phyloP scores from a whole-genome alignment of 2,329 filamentous ascomycete genomes.

The Colletotrichum sp. region DNA sequence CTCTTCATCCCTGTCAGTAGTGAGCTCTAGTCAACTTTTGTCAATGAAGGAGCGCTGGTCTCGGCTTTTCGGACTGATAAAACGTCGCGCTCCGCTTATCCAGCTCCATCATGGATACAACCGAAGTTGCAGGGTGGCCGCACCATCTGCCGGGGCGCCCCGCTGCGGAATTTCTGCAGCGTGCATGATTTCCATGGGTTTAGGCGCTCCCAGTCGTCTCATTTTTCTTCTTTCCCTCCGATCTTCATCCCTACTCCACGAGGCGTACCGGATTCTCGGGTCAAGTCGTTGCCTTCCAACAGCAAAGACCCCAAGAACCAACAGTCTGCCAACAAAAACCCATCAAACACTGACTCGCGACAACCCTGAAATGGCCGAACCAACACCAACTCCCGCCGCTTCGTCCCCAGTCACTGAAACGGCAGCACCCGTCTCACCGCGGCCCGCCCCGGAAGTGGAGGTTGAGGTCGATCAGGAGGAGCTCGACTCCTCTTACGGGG shows the following conservation, averaged over 20 bases:
- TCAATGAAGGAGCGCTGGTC: background rate
- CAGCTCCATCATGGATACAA: background rate
- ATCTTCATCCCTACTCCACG: background rate
- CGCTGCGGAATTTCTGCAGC: background rate
- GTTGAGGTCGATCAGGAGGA: conserved; percentile 2
- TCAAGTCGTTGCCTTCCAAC: background rate
- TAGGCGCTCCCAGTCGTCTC: background rate
- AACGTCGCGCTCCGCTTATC: background rate
- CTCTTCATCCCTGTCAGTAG: background rate
- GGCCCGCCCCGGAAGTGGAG: conserved; percentile 1
- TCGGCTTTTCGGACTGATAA: background rate
- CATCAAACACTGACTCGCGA: background rate
- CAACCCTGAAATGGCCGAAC: background rate
- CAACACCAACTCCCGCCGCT: background rate
- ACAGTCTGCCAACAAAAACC: background rate
- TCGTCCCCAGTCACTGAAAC: background rate
- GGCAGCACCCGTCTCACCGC: background rate
- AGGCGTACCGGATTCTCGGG: background rate
- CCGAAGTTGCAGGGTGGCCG: background rate
- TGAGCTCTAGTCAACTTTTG: background rate
- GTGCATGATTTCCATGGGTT: background rate
- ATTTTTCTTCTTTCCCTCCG: background rate
- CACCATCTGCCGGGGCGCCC: background rate
- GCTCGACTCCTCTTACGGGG: background rate
- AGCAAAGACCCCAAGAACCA: background rate